Conservation (phyloP, 495 filamentous ascomycete genomes). For the Letharia columbiana region DNA sequence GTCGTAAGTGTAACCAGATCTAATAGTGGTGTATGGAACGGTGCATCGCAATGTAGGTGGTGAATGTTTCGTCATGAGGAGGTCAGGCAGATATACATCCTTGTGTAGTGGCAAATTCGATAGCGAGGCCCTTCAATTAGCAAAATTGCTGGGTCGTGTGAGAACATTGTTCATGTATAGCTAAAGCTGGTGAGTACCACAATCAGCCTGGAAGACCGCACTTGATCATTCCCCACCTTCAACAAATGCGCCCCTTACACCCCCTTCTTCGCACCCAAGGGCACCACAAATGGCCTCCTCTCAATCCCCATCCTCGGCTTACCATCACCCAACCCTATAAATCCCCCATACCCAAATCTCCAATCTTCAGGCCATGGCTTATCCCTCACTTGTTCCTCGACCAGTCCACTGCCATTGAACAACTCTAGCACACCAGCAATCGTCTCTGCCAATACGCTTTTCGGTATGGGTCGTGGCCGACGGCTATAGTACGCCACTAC, state of each 20-base stretch:
- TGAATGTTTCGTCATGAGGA: no score
- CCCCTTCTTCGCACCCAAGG: constrained; percentile 10
- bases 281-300: constrained; percentile 29
- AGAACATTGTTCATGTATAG: no score
- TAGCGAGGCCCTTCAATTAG: no score
- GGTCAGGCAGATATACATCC: no score
- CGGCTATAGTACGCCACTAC: constrained; percentile 30
- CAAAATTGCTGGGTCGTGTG: no score
- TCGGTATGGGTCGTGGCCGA: constrained; percentile 28
- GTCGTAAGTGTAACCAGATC: no score
- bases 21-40: no score
- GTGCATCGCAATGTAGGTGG: no score
- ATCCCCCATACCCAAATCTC: constrained; percentile 37
- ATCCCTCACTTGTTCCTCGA: constrained; percentile 20
- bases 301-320: constrained; percentile 39
- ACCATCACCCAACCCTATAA: constrained; percentile 34
- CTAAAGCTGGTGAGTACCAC: no score
- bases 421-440: constrained; percentile 34
- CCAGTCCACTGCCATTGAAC: constrained; percentile 26
- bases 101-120: no score
- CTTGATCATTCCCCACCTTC: no score
- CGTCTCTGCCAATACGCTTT: constrained; percentile 32
- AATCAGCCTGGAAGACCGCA: no score
- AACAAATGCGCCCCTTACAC: neutral
- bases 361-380: constrained; percentile 6